phyloP scores from a whole-genome alignment of 2,329 filamentous ascomycete genomes.

The Colletotrichum magnum region DNA sequence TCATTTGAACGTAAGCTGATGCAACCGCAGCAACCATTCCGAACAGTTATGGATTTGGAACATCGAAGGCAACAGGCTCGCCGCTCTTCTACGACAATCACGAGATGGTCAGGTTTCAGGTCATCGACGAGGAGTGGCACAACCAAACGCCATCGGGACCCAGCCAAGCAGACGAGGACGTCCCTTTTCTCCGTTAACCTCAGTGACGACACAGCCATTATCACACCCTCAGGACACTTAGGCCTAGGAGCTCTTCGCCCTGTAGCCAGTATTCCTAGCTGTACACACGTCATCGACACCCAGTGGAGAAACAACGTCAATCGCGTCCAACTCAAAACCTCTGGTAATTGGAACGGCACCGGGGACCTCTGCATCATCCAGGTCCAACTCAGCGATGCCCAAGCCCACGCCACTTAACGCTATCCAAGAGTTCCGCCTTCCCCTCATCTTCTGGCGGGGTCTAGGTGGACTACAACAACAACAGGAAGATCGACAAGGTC shows the following conservation, averaged over 20 bases:
- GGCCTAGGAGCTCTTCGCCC: too few species aligned
- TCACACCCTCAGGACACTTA: too few species aligned
- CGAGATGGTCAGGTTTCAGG: constrained; percentile 57
- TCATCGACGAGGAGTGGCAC: constrained; percentile 91
- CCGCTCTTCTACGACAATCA: too few species aligned
- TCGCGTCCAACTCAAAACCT: constrained; percentile 13
- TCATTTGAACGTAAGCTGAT: constrained; percentile 41
- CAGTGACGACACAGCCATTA: too few species aligned
- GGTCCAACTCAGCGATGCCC: constrained; percentile 49
- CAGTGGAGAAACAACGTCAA: constrained; percentile 21
- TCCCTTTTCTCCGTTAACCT: constrained; percentile 47
- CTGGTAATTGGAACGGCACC: constrained; percentile 16
- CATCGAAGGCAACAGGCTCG: too few species aligned
- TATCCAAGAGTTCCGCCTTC: too few species aligned
- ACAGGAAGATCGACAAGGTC: too few species aligned
- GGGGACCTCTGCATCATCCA: constrained; percentile 20
- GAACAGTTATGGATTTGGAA: too few species aligned
- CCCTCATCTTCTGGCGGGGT: too few species aligned
- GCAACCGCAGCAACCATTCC: too few species aligned
- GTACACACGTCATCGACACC: not conserved
- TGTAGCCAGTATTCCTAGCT: too few species aligned
- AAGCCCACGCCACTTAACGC: constrained; percentile 46
- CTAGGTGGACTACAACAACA: too few species aligned
- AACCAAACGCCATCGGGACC: constrained; percentile 85
- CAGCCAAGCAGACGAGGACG: constrained; percentile 71